Conservation (phyloP, 768 basidiomycete species). For the Boletus coccyginus region DNA sequence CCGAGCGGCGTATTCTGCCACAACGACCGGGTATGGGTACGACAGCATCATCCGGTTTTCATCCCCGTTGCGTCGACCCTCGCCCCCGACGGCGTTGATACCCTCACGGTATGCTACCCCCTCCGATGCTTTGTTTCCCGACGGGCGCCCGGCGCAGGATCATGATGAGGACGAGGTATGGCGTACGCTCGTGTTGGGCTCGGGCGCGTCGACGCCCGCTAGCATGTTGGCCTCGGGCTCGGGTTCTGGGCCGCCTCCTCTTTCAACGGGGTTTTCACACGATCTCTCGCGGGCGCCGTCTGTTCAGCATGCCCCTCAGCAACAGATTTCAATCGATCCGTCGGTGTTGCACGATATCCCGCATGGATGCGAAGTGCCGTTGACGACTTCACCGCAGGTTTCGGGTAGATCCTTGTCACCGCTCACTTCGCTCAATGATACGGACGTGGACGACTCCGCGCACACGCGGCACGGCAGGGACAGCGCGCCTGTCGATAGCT, state of each 20-base stretch:
- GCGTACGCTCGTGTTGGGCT: constrained; percentile 17
- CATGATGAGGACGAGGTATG: constrained; percentile 21
- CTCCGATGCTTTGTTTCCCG: not conserved
- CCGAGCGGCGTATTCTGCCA: not conserved
- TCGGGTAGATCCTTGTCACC: constrained; percentile 7
- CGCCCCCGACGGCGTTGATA: not conserved
- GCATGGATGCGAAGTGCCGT: not conserved
- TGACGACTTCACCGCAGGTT: not conserved
- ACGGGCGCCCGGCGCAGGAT: not conserved
- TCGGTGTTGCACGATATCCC: constrained; percentile 7
- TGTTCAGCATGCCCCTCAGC: not conserved
- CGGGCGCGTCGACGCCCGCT: constrained; percentile 12
- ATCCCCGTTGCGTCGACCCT: not conserved
- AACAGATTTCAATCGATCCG: constrained; percentile 4
- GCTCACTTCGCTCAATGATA: constrained; percentile 13
- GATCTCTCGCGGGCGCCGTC: constrained; percentile 1
- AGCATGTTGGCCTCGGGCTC: not conserved
- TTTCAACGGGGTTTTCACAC: not conserved
- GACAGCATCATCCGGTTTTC: not conserved
- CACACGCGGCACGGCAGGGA: too few relatives aligned
- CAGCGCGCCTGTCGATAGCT: too few relatives aligned
- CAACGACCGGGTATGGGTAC: not conserved
- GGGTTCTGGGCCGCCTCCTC: not conserved
- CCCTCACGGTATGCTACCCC: constrained; percentile 12
- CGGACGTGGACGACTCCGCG: not conserved